Evolutionary conservation across 1,284 basidiomycete genomes (phyloP).

Genomic region (Entoloma clypeatum): DNA sequence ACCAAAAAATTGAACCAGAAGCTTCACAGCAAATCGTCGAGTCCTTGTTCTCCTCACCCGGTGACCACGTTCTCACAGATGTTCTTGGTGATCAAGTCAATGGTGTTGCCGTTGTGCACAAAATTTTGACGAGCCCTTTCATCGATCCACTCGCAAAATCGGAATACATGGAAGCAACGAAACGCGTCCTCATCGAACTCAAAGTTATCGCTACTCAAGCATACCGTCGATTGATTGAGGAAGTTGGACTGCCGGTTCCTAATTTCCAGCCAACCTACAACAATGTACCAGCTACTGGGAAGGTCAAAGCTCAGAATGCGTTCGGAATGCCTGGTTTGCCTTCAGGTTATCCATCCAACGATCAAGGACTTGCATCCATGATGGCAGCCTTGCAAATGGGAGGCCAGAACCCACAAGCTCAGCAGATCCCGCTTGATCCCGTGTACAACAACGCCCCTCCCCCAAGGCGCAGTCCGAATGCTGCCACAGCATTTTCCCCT

Average conservation of each 20-base stretch:
- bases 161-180: conserved; percentile 78
- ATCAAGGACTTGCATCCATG: conserved; percentile 81
- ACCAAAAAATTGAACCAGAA: conserved; percentile 85
- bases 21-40: conserved; percentile 81
- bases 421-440: conserved; percentile 66
- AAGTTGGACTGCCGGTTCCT: conserved; percentile 88
- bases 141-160: conserved; percentile 70
- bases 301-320: conserved; percentile 57
- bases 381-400: conserved; percentile 87
- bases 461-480: conserved; percentile 48
- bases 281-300: conserved; percentile 57
- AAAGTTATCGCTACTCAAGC: conserved; percentile 89
- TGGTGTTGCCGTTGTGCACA: conserved; percentile 90
- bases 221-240: conserved; percentile 91
- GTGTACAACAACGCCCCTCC: conserved; percentile 39
- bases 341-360: conserved; percentile 73
- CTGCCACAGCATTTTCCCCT: conserved; percentile 56
- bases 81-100: conserved; percentile 94
- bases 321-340: conserved; percentile 71
- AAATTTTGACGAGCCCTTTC: conserved; percentile 85
- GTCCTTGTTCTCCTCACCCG: conserved; percentile 80
- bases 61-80: conserved; percentile 88
- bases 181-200: conserved; percentile 82
- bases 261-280: conserved; percentile 78
- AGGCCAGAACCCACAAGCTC: conserved; percentile 72